Conservation (phyloP, 768 basidiomycete species). For the Collybia mongolica region DNA sequence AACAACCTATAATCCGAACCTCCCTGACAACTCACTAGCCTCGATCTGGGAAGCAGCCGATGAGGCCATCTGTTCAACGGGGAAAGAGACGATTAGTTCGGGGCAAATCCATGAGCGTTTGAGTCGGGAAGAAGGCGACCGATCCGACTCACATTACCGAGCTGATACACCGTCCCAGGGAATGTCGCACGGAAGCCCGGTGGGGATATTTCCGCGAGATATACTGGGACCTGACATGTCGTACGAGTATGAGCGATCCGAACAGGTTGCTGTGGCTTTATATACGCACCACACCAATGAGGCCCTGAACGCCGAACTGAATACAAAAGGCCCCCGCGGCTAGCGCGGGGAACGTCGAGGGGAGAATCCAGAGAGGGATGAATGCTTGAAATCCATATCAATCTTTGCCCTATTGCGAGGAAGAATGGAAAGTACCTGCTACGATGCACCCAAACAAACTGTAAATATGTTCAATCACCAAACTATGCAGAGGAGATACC, state of each 20-base stretch:
- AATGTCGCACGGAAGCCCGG: slow-evolving; percentile 88
- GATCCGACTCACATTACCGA: slow-evolving; percentile 59
- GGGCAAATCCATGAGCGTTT: neutral
- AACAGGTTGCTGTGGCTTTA: slow-evolving; percentile 29
- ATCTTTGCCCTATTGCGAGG: neutral
- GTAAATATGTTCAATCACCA: neutral
- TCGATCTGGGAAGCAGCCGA: slow-evolving; percentile 81
- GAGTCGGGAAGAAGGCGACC: neutral
- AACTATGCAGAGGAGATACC: neutral
- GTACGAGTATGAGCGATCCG: slow-evolving; percentile 25
- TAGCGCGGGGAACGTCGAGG: slow-evolving; percentile 62
- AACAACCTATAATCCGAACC: slow-evolving; percentile 14
- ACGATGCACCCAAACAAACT: neutral
- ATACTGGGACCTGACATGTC: slow-evolving; percentile 58
- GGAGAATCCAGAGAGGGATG: slow-evolving; percentile 86
- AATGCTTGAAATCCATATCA: slow-evolving; percentile 27
- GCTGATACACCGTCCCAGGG: slow-evolving; percentile 82
- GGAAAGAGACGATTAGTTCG: neutral
- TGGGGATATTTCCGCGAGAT: slow-evolving; percentile 81
- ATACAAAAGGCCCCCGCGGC: slow-evolving; percentile 85
- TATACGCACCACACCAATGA: slow-evolving; percentile 79
- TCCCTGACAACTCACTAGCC: slow-evolving; percentile 43
- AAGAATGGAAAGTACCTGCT: slow-evolving; percentile 21
- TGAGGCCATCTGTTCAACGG: slow-evolving; percentile 48
- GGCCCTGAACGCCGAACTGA: slow-evolving; percentile 88